phyloP scores from a whole-genome alignment of 75 land plant species.

The Picea sitchensis region DNA sequence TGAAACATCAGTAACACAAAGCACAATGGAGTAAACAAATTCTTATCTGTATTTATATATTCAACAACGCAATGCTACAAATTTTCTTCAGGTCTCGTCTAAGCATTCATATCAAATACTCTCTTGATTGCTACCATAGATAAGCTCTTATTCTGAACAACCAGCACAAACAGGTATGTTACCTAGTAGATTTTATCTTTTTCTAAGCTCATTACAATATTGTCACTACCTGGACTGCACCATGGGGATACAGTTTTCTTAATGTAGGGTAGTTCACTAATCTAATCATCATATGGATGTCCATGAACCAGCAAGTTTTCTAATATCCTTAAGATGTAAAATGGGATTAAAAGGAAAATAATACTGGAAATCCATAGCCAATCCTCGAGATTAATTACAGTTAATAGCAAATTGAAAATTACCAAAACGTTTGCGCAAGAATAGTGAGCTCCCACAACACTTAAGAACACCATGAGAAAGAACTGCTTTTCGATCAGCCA shows the following conservation, averaged over 20 bases:
- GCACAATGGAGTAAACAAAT: not conserved
- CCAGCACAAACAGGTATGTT: not conserved
- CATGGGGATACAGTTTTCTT: not conserved
- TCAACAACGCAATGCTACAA: not conserved
- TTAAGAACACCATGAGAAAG: slow-evolving; percentile 33
- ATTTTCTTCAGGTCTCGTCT: not conserved
- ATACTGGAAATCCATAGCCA: not conserved
- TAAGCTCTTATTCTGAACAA: too few relatives aligned
- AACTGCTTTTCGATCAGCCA: slow-evolving; percentile 32
- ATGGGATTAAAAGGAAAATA: not conserved
- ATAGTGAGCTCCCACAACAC: slow-evolving; percentile 32
- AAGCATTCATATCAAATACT: not conserved
- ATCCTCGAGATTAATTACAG: not conserved
- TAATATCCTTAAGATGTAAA: not conserved
- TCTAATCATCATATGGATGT: not conserved
- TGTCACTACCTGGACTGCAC: not conserved
- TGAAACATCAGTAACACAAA: not conserved
- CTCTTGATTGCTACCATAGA: too few relatives aligned
- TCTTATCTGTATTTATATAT: not conserved
- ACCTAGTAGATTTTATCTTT: not conserved
- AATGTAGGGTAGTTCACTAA: not conserved
- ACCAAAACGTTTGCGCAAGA: slow-evolving; percentile 34
- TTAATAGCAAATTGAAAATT: not conserved
- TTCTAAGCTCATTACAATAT: not conserved
- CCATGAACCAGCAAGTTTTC: not conserved